Evolutionary conservation across 192 early-diverging fungal species (phyloP), one percentile per base, ranked within the genome.

Genomic region (Polychytrium aggregatum): DNA sequence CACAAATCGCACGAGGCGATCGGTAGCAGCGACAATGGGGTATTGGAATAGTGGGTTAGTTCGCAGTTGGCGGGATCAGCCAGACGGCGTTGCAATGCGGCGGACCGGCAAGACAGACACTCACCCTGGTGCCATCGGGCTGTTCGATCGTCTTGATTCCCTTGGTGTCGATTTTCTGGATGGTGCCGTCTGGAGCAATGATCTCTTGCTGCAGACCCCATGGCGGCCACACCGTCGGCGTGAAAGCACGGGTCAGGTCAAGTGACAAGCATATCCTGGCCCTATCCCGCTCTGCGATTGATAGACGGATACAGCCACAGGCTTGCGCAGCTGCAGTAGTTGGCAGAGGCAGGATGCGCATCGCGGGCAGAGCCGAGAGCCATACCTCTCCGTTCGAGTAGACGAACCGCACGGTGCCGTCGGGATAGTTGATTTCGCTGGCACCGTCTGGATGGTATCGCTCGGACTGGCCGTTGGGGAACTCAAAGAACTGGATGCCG

Each of bases 401-500:
- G 10, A 48, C 28, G 24, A 31, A 55, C 45, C 55, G 58, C 22
- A 59, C 29, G 1, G 57, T 71, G 14, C 48, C 36, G 52, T 71
- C 69, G 3, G 46, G 21, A 49, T 61, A 71, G 1, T 14, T 14
- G 25, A 71, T 62, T 39, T 64, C 62, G 22, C 42, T 41, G 14
- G 46, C 41, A 7, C 62, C 61, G 45, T 67, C 65, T 3, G 46
- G 44, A 16, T 53, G 57, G 3, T 39, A 35, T 18, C 37, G 46
- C 47, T 71, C 69, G 1, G 47, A 21, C 44, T 71, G 69, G 1
- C 65, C 65, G 29, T 50, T 53, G 16, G 43, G 47, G 36, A 64
- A 71, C 31, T 64, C 46, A 27, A 56, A 48, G 16, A 60, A 28
- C 29, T 68, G 21, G 16, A 54, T 24, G 17, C 65, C 64, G 36